Percentiles rank a stretch among this genome's conserved stretches.
Conservation (phyloP, 225 moss, liverwort and hornwort genomes). For the Physcomitrellopsis africana region DNA sequence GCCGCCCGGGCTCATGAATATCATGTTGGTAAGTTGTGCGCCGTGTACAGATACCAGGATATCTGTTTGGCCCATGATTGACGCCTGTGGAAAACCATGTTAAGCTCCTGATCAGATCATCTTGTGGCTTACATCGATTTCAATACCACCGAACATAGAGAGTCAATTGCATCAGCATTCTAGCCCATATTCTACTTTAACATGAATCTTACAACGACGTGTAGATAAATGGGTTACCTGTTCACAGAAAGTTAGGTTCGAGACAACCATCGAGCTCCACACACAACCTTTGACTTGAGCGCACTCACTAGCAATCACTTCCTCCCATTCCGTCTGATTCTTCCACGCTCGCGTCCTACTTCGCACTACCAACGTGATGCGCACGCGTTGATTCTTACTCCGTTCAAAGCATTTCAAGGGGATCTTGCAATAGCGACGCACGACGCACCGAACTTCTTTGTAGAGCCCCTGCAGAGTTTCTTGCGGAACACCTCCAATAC, state of each 20-base stretch:
- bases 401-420: conserved; percentile 25
- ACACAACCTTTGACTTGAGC: conserved; percentile 31
- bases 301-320: conserved; percentile 37
- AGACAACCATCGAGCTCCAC: conserved; percentile 36
- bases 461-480: conserved; percentile 20
- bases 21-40: conserved; percentile 59
- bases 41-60: conserved; percentile 54
- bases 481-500: conserved; percentile 43
- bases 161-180: too few relatives aligned
- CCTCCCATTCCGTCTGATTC: conserved; percentile 44
- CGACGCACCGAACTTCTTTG: conserved; percentile 44
- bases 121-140: too few relatives aligned
- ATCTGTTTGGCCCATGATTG: conserved; percentile 49
- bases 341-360: conserved; percentile 31
- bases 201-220: too few relatives aligned
- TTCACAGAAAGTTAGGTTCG: conserved; percentile 48
- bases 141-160: too few relatives aligned
- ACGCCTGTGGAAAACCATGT: conserved; percentile 29
- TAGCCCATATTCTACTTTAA: too few relatives aligned
- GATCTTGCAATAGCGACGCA: conserved; percentile 41
- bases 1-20: conserved; percentile 52
- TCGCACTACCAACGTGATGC: conserved; percentile 46
- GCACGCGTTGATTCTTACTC: conserved; percentile 21
- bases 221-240: conserved; percentile 28
- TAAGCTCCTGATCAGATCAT: too few relatives aligned